Evolutionary conservation across 2,329 filamentous ascomycete genomes (phyloP), one percentile per base, ranked within the genome.

Genomic region (Hypomyces perniciosus): DNA sequence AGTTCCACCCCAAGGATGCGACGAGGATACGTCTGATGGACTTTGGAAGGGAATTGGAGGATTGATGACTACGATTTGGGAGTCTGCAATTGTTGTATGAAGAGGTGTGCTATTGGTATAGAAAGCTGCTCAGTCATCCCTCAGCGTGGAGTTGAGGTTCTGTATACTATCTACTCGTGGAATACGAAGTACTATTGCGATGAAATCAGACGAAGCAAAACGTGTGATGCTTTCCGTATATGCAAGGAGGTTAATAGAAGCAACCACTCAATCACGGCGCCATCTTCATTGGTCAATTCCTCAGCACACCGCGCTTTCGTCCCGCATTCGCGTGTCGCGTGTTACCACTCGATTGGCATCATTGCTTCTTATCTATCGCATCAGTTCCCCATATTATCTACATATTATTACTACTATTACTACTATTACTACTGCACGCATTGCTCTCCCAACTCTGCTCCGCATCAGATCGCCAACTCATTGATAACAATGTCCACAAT

Each of bases 1-100:
- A 82, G 58, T 84, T 85, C 57, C 81, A 86, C 58, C 81, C 81
- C 3, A 78, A 72, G 55, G 82, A 86, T 66, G 80, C 83, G 10
- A 78, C 72, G 39, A 75, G 69, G 61, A 65, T 86, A 46, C 74
- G 78, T 45, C 64, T 86, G 43, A 67, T 86, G 43, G 81, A 85
- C 63, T 85, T 85, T 71, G 82, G 81, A 12, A 76, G 78, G 52
- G 81, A 84, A 56, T 61, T 85, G 54, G 81, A 83, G 44, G 75
- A 51, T 76, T 59, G 81, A 20, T 20, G 20, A 20, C 20, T 20
- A 20, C 20, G 2, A 20, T 20, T 20, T 20, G 20, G 20, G 20
- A 20, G n/a, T n/a, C n/a, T n/a, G n/a, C n/a, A n/a, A n/a, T n/a
- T n/a, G n/a, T n/a, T n/a, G n/a, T n/a, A n/a, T n/a, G n/a, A n/a